These are phyloP conservation scores for Stachybotrys elegans DNA, from an alignment of 2,329 filamentous ascomycete genomes.

Conservation along the genomic window DNA sequence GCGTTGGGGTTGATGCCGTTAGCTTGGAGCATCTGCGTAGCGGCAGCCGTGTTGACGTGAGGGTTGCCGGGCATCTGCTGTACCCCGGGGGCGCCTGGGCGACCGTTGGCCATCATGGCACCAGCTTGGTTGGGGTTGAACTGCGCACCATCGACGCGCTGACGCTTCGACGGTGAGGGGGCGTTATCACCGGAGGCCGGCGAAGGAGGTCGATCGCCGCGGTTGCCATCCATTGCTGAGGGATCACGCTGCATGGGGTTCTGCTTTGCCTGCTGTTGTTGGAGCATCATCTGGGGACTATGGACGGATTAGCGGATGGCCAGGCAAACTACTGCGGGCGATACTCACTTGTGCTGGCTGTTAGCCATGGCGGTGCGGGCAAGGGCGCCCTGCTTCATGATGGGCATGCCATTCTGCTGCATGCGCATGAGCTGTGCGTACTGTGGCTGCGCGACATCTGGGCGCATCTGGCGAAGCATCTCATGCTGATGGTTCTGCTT, in stretches of 20 bases:
- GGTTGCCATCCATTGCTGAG: conserved; percentile 80
- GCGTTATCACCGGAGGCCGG: conserved; percentile 81
- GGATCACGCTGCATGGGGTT: conserved; percentile 84
- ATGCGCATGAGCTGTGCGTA: conserved; percentile 61
- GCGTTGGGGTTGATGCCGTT: conserved; percentile 72
- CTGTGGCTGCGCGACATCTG: conserved; percentile 53
- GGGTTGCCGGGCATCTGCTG: conserved; percentile 58
- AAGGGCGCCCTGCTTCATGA: conserved; percentile 58
- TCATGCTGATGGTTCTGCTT: conserved; percentile 74
- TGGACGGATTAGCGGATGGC: not conserved
- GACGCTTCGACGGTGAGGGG: conserved; percentile 87
- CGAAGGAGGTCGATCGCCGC: conserved; percentile 67
- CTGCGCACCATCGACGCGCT: conserved; percentile 65
- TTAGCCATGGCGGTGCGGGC: conserved; percentile 75
- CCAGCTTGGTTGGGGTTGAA: conserved; percentile 67
- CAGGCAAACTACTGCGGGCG: not conserved
- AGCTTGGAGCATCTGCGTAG: conserved; percentile 57
- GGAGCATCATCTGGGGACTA: conserved; percentile 68
- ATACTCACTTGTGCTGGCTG: conserved; percentile 64
- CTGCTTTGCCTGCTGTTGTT: conserved; percentile 65
- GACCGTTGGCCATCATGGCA: conserved; percentile 68
- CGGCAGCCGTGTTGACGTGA: conserved; percentile 40
- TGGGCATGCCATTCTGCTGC: conserved; percentile 56
- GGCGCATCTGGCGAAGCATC: conserved; percentile 68
- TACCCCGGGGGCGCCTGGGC: conserved; percentile 64